Base-by-base conservation (phyloP, 1,284 basidiomycete genomes). In the Pseudozyma pruni region DNA sequence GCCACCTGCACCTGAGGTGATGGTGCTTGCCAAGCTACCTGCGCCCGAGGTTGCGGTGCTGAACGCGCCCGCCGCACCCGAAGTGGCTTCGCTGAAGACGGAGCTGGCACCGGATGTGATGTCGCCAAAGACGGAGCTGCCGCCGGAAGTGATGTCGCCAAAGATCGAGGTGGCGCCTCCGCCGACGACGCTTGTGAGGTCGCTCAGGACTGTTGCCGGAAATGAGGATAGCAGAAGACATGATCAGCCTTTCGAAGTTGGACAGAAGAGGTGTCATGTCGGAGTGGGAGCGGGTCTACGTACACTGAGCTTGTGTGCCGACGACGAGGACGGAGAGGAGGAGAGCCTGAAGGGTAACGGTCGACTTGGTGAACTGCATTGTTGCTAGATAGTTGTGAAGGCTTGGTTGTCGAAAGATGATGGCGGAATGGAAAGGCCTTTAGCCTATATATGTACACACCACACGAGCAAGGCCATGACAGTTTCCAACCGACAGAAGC, bases 301-400 rank as follows among this genome's bases (percentile, higher is more conserved):
- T 58, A 68, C 64, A 14, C 37, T 62, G 64, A 50, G 54, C 66
- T 37, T 69, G 66, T 2, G 51, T 32, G 25, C 39, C 47, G 19
- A 40, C 51, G 23, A 69, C 35, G 22, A 69, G 51, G 13, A 63
- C 51, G 38, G 59, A 43, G n/a, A 69, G 51, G 16, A 69, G 45
- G 31, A 58, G 42, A 37, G 59, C 66, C 43, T 69, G 66, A 11
- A 57, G 6, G 44, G 44, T 31, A 37, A 69, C 9, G 51, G 48
- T 55, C 11, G 42, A 22, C 25, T 69, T 69, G 39, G 53, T 60
- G 59, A 62, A 55, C 43, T 69, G 59, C 59, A 69, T 69, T 23
- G 1, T 62, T 29, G 27, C 6, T 29, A 29, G 11, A 6, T 29
- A 11, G 27, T 29, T 29, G 27, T 25, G 14, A 32, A 4, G 23